Evolutionary conservation across 2,329 filamentous ascomycete genomes (phyloP), one percentile per base, ranked within the genome.

Genomic region (Monilinia vaccinii-corymbosi): DNA sequence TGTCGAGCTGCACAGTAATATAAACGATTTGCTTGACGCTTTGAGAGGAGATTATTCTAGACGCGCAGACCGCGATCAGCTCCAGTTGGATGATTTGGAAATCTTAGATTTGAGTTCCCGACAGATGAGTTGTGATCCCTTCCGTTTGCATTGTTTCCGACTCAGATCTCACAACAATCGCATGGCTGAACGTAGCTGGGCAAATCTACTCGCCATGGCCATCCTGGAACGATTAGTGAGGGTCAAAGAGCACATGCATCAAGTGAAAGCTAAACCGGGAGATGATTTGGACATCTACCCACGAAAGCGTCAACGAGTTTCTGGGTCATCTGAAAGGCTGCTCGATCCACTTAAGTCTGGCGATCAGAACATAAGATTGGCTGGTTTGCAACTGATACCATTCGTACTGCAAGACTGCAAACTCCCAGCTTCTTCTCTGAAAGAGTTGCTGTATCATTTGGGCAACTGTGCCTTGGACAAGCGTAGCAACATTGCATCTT

Each of bases 21-120:
- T 96, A 7, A 82, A 87, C 64, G 81, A 81, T n/a, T 73, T 97
- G 2, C 71, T 85, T 38, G 86, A 91, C 48, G 78, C 81, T 4
- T 74, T 99, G n/a, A 87, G 86, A 76, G 75, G 76, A 10, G 93
- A 97, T 68, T 97, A 97, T 72, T 79, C 83, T 4, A 85, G 79
- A 64, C 81, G 91, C 62, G 78, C 84, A 40, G 84, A 88, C 51
- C 83, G 84, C 61, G 85, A 89, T 51, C 82, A 86, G 42, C 78
- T 97, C 13, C 87, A 91, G 64, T 75, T 95, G n/a, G 84, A 89
- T 62, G 89, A 97, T 67, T 71, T 97, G 71, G 78, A 68, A 66
- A 71, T 69, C 68, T 76, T 69, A 70, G 77, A 64, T 60, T 67
- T 57, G 73, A 77, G 67, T 44, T 51, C 58, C 14, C 53, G 60